These are phyloP conservation scores for Bryopsis sp. DNA, from an alignment of 139 green algal species.

Conservation along the genomic window DNA sequence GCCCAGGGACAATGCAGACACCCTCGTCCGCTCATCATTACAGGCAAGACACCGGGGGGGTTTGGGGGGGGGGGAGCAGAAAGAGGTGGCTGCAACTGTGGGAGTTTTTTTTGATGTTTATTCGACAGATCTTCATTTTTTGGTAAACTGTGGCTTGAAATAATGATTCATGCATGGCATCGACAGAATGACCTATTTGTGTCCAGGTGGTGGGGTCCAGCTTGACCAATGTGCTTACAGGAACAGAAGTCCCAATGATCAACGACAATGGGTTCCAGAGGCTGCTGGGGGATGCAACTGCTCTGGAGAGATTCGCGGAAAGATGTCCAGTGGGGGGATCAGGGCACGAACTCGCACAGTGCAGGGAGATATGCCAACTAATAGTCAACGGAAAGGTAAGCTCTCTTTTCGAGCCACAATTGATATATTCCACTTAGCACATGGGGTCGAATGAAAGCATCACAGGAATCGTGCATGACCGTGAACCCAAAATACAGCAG, in stretches of 20 bases:
- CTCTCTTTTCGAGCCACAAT: neutral
- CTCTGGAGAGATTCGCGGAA: neutral
- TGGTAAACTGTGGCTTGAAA: too few species aligned
- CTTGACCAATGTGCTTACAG: neutral
- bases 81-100: too few species aligned
- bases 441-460: neutral
- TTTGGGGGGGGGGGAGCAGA: too few species aligned
- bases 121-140: too few species aligned
- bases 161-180: too few species aligned
- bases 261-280: conserved; percentile 1
- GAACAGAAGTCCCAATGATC: neutral
- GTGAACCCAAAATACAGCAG: too few species aligned
- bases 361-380: neutral
- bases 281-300: neutral
- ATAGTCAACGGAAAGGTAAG: neutral
- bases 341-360: neutral
- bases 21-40: neutral
- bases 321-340: neutral
- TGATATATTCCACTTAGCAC: neutral
- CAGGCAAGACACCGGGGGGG: too few species aligned
- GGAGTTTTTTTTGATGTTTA: too few species aligned
- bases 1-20: neutral
- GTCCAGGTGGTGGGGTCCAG: neutral
- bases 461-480: neutral
- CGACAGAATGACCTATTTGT: too few species aligned